Evolutionary conservation across 169 alveolate genomes (phyloP), one percentile per base, ranked within the genome.

Genomic region (Plasmodium falciparum): DNA sequence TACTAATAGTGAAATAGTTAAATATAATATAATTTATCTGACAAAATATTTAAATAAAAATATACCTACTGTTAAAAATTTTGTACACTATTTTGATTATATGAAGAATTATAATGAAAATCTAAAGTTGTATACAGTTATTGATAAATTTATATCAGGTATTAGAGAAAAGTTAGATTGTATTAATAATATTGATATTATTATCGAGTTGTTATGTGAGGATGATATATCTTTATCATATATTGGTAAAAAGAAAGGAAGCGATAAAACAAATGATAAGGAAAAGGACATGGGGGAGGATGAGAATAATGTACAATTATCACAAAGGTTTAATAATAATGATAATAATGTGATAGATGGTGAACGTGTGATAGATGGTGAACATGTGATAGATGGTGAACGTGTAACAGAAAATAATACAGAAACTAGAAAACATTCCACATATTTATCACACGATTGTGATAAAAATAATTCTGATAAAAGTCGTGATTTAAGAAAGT

Each of bases 81-180:
- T 86, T 52, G 88, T 86, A 5, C 92, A 86, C n/a, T 86, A 86
- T 47, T 86, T 86, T 72, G 92, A 86, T 72, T 86, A 72, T 73
- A 74, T 86, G 8, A 24, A 73, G n/a, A 86, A 86, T 13, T 86
- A 86, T 20, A 86, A 73, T 72, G 92, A 86, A 65, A 86, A 86
- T 33, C 61, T 86, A 75, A 86, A 86, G 12, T 39, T 86, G 50
- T 72, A 71, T 47, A 71, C 92, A 4, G 88, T 86, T n/a, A 73
- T 86, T 71, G 88, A 72, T 43, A 86, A 73, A 61, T 86, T 86
- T 61, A 47, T 86, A 49, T 49, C 69, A 20, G 92, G 88, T 8
- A 72, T 86, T 13, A 58, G 92, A 15, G 88, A 86, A 22, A 86
- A 71, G 66, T 29, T 86, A 3, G 92, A 86, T 63, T 71, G 88